A percentile compares a stretch with the other conserved stretches of the same genome.
phyloP scores from a whole-genome alignment of 192 early-diverging fungal genomes.

The Rhizophagus sp. region DNA sequence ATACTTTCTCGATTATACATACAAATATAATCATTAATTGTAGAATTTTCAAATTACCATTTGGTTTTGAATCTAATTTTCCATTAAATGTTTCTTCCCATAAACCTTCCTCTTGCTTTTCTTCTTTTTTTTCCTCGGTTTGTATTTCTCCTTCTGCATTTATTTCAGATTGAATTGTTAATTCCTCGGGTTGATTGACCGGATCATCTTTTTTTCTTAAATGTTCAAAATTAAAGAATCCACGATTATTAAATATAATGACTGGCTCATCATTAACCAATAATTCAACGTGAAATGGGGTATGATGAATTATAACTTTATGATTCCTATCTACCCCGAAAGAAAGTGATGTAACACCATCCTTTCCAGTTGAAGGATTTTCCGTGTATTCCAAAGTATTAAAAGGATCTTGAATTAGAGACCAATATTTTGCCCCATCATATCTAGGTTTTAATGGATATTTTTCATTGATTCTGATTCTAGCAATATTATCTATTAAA shows the following conservation, averaged over 20 bases:
- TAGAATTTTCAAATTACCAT: constrained; percentile 53
- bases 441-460: constrained; percentile 70
- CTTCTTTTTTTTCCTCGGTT: constrained; percentile 43
- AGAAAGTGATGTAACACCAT: constrained; percentile 38
- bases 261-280: constrained; percentile 53
- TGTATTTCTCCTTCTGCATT: constrained; percentile 43
- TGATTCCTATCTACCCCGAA: constrained; percentile 45
- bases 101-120: constrained; percentile 50
- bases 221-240: constrained; percentile 86
- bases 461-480: constrained; percentile 67
- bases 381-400: constrained; percentile 29
- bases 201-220: constrained; percentile 55
- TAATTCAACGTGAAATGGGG: constrained; percentile 66
- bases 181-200: constrained; percentile 41
- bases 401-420: constrained; percentile 48
- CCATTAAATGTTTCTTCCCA: constrained; percentile 93
- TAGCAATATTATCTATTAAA: constrained; percentile 58
- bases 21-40: neutral
- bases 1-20: neutral
- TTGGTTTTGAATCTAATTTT: constrained; percentile 90
- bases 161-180: constrained; percentile 34
- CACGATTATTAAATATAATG: constrained; percentile 80
- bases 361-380: constrained; percentile 15
- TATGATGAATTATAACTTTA: constrained; percentile 50
- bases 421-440: constrained; percentile 59